These are phyloP conservation scores for Aspergillus saccharolyticus DNA, from an alignment of 495 filamentous ascomycete genomes.

Conservation along the genomic window DNA sequence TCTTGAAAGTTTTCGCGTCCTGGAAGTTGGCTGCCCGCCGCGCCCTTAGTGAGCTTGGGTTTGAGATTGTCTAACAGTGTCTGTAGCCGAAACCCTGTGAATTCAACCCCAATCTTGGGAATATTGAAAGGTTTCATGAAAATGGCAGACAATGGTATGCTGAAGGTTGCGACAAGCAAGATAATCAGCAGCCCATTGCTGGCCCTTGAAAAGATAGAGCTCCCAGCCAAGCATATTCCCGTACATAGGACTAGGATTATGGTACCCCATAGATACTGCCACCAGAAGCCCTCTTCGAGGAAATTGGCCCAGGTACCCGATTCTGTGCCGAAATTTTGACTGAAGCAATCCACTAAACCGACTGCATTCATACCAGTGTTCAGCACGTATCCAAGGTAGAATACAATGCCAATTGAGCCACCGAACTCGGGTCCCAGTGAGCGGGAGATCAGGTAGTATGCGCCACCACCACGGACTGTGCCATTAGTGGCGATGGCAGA, in stretches of 20 bases:
- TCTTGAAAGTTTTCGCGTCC: conserved; percentile 73
- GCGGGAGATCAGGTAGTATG: conserved; percentile 85
- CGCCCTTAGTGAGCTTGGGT: conserved; percentile 61
- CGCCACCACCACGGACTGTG: conserved; percentile 80
- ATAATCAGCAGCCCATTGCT: conserved; percentile 76
- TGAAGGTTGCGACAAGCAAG: conserved; percentile 68
- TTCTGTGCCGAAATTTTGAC: conserved; percentile 63
- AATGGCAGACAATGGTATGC: conserved; percentile 73
- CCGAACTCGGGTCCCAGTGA: conserved; percentile 86
- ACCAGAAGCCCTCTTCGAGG: conserved; percentile 70
- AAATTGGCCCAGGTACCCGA: conserved; percentile 55
- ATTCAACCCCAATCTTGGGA: conserved; percentile 57
- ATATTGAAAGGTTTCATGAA: conserved; percentile 61
- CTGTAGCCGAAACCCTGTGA: conserved; percentile 65
- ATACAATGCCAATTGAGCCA: conserved; percentile 85
- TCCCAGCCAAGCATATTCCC: conserved; percentile 71
- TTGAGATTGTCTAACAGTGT: conserved; percentile 69
- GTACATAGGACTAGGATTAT: conserved; percentile 69
- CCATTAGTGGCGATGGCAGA: conserved; percentile 89
- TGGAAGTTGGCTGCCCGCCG: conserved; percentile 60
- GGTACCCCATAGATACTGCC: conserved; percentile 74
- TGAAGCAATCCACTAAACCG: conserved; percentile 77
- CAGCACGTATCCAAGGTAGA: conserved; percentile 78
- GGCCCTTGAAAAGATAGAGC: conserved; percentile 71
- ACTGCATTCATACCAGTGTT: conserved; percentile 89